Evolutionary conservation across 2,329 filamentous ascomycete species (phyloP), one percentile per base, ranked within the genome.

Genomic region (Ascochyta rabiei): DNA sequence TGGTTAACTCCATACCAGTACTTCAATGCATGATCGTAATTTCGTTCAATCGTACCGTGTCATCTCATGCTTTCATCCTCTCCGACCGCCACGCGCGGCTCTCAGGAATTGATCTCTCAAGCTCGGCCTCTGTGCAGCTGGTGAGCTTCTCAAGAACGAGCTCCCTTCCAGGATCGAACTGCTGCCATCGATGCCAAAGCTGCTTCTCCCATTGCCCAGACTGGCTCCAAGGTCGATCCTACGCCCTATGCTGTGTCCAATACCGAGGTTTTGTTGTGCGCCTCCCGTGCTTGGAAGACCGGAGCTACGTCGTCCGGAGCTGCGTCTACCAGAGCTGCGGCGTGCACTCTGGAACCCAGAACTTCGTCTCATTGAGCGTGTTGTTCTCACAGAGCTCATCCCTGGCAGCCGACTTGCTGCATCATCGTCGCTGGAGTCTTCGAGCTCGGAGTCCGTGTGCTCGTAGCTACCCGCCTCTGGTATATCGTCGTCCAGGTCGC

Each of bases 391-490:
- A 2, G 63, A 66, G 38, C 57, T 63, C 30, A 64, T 51, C 8
- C 63, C 64, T n/a, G 57, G 48, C 18, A 59, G 53, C n/a, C 58
- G 61, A n/a, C 47, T 51, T 23, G 67, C 69, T 2, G 64, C 57
- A 30, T 70, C 68, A 23, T 64, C 67, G 40, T 60, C 63, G 24
- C 52, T 55, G 10, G 63, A 64, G 54, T 80, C 79, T 47, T 81
- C 79, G 1, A 78, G 61, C 56, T 82, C 80, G 12, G 81, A 82
- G 59, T 83, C 81, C 3, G 81, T 83, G 59, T 83, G 81, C 62
- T 83, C 77, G 60, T 83, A 83, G 59, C 76, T 79, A 19, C 81
- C 81, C 4, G 80, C 80, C 60, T 82, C 81, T 0, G 80, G 81
- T 19, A 83, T 74, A 55, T 79, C 79, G 48, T 82, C 80, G 60